Percentiles rank a stretch among this genome's conserved stretches.
Evolutionary conservation across 2,329 filamentous ascomycete species (phyloP).

Genomic region (Knufia petricola): DNA sequence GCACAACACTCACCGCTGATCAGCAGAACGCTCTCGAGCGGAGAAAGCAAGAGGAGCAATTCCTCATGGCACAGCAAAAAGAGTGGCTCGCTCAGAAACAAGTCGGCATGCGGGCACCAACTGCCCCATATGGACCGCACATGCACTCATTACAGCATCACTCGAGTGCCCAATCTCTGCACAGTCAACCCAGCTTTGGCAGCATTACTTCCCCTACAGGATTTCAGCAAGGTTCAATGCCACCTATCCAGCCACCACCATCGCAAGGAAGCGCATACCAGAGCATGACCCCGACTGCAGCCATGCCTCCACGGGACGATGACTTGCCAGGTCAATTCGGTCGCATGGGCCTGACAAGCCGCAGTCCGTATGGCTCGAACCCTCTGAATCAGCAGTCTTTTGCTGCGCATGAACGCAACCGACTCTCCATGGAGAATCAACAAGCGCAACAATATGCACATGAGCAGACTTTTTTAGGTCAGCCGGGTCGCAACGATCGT

Average conservation of each 20-base stretch:
- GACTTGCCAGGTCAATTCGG: conserved; percentile 57
- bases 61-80: conserved; percentile 89
- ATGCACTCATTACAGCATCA: conserved; percentile 68
- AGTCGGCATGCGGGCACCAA: conserved; percentile 58
- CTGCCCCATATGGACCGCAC: conserved; percentile 39
- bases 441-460: conserved; percentile 24
- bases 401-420: conserved; percentile 31
- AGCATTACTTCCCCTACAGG: conserved; percentile 83
- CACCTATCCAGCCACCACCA: conserved; percentile 44
- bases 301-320: conserved; percentile 48
- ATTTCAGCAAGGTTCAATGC: conserved; percentile 52
- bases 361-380: conserved; percentile 30
- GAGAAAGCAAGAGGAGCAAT: conserved; percentile 96
- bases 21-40: conserved; percentile 96
- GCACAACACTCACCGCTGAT: conserved; percentile 88
- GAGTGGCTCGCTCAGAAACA: conserved; percentile 86
- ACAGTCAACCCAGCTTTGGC: conserved; percentile 93
- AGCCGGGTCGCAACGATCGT: conserved; percentile 52
- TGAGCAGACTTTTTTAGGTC: conserved; percentile 38
- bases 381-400: conserved; percentile 48
- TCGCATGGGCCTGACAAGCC: conserved; percentile 52
- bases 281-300: background rate
- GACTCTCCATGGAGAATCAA: conserved; percentile 12
- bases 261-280: conserved; percentile 11
- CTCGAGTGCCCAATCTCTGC: conserved; percentile 86